These are phyloP conservation scores for Protomyces macrosporus DNA, from an alignment of 1,139 yeast genomes.

Conservation along the genomic window DNA sequence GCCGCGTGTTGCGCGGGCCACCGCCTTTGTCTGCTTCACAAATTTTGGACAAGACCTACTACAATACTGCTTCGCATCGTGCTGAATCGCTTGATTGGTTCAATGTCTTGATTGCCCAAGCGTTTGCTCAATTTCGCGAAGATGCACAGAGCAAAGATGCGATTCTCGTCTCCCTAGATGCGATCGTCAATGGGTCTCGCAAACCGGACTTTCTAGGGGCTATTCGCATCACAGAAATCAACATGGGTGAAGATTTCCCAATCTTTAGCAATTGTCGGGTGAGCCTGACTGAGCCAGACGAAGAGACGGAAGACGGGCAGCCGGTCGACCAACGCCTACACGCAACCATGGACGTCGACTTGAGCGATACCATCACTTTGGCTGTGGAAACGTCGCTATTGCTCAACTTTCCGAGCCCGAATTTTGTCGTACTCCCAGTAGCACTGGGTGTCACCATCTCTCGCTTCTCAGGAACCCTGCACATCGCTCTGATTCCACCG, in stretches of 20 bases:
- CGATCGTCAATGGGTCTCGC: constrained; percentile 47
- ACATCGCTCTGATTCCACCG: constrained; percentile 25
- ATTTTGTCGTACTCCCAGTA: constrained; percentile 70
- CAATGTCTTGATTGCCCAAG: constrained; percentile 87
- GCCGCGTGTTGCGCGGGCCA: constrained; percentile 34
- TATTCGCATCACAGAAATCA: constrained; percentile 76
- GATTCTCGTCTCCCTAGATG: constrained; percentile 68
- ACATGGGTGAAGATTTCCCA: constrained; percentile 93
- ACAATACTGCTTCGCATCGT: constrained; percentile 78
- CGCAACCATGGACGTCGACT: constrained; percentile 89
- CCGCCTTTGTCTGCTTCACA: constrained; percentile 33
- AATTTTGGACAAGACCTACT: constrained; percentile 83
- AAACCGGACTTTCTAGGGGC: constrained; percentile 77
- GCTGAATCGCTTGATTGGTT: constrained; percentile 96
- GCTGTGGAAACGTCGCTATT: constrained; percentile 81
- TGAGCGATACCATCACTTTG: constrained; percentile 80
- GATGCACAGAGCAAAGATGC: constrained; percentile 84
- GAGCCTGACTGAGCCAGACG: constrained; percentile 35
- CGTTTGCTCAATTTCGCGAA: constrained; percentile 73
- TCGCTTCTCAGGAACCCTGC: constrained; percentile 75
- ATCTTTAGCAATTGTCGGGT: constrained; percentile 90
- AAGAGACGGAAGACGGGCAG: constrained; percentile 37
- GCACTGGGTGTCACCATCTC: constrained; percentile 80
- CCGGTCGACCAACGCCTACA: constrained; percentile 51
- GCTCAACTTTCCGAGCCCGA: constrained; percentile 76